Evolutionary conservation across 345 rosid species (phyloP).

Genomic region (Chamaenerion angustifolium): DNA sequence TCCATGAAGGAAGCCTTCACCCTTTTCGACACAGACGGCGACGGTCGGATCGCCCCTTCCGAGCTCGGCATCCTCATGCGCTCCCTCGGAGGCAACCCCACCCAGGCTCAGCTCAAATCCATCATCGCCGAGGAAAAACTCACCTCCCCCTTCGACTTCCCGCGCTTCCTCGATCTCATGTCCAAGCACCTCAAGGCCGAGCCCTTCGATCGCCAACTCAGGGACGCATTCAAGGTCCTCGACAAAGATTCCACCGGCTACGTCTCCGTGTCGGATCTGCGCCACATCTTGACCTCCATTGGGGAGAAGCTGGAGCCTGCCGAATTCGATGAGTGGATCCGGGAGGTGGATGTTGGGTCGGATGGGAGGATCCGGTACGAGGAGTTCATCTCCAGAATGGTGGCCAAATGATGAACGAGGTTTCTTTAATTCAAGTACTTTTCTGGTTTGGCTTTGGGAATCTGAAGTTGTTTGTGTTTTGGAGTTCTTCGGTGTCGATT

Average conservation of each 20-base stretch:
- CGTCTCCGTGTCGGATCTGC: slow-evolving; percentile 88
- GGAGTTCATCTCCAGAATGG: slow-evolving; percentile 93
- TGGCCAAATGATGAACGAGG: slow-evolving; percentile 51
- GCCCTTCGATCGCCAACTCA: slow-evolving; percentile 94
- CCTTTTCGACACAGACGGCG: slow-evolving; percentile 89
- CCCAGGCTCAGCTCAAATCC: slow-evolving; percentile 81
- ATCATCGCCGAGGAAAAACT: slow-evolving; percentile 58
- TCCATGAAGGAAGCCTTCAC: slow-evolving; percentile 96
- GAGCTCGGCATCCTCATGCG: slow-evolving; percentile 95
- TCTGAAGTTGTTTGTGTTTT: no score
- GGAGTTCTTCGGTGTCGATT: no score
- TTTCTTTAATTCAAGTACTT: not conserved
- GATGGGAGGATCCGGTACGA: slow-evolving; percentile 92
- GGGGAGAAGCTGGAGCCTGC: slow-evolving; percentile 90
- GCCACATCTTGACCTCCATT: slow-evolving; percentile 78
- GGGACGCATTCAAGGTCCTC: slow-evolving; percentile 91
- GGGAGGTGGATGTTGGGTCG: slow-evolving; percentile 84
- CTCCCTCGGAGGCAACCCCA: slow-evolving; percentile 94
- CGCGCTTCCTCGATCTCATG: slow-evolving; percentile 89
- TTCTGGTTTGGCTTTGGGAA: not conserved
- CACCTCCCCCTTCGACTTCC: slow-evolving; percentile 72
- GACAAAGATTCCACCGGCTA: slow-evolving; percentile 82
- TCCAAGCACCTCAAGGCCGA: slow-evolving; percentile 79
- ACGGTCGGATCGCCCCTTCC: slow-evolving; percentile 87
- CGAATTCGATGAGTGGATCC: slow-evolving; percentile 98